Evolutionary conservation across 2,329 filamentous ascomycete genomes (phyloP).

Genomic region (Aphanoascus verrucosus): DNA sequence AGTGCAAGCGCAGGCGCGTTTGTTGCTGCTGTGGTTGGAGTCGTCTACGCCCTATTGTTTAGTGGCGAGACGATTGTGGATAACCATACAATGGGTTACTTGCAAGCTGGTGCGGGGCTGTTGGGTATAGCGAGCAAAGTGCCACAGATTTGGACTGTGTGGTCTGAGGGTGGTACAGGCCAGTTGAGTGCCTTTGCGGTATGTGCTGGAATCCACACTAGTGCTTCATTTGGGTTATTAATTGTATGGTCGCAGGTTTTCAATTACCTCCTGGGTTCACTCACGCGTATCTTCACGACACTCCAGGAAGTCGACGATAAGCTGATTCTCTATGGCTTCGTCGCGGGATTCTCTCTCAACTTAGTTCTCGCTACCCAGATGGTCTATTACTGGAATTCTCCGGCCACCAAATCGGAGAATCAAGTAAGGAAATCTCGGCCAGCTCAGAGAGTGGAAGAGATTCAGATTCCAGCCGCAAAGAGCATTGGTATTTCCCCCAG

Average conservation of each 20-base stretch:
- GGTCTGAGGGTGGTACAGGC: conserved; percentile 74
- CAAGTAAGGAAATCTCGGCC: conserved; percentile 28
- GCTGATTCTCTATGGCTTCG: conserved; percentile 87
- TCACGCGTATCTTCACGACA: conserved; percentile 94
- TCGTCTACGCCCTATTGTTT: conserved; percentile 59
- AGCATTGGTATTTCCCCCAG: conserved; percentile 36
- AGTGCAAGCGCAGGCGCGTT: conserved; percentile 61
- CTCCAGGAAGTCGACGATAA: conserved; percentile 95
- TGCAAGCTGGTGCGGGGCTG: conserved; percentile 75
- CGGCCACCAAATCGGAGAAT: conserved; percentile 17
- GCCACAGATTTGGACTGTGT: conserved; percentile 84
- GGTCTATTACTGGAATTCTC: conserved; percentile 86
- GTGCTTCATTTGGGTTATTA: no score
- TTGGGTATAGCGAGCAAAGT: conserved; percentile 82
- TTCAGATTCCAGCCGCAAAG: conserved; percentile 24
- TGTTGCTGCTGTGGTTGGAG: conserved; percentile 62
- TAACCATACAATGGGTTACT: conserved; percentile 55
- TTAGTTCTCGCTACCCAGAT: conserved; percentile 78
- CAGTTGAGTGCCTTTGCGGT: conserved; percentile 95
- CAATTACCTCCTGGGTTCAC: conserved; percentile 88
- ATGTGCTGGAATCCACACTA: conserved; percentile 31
- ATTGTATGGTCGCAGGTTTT: conserved; percentile 57
- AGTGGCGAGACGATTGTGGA: conserved; percentile 49
- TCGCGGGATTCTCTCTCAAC: conserved; percentile 86
- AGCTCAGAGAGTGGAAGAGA: conserved; percentile 8